Evolutionary conservation across 768 basidiomycete species (phyloP), one percentile per base, ranked within the genome.

Genomic region (Mycena maculata): DNA sequence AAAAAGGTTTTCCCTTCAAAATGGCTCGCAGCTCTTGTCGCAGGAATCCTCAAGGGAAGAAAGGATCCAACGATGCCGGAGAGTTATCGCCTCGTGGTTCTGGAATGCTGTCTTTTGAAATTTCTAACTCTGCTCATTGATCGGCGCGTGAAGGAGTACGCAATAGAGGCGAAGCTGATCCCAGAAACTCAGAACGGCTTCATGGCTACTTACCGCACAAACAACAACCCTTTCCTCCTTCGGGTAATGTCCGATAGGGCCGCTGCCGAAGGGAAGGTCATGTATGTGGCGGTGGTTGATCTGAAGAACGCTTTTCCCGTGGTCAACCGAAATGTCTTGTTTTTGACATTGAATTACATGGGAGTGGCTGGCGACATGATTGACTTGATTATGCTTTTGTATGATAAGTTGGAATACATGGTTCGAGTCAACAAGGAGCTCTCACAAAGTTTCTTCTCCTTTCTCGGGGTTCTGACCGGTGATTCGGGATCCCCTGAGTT

Each of bases 131-230:
- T 73, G 8, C 53, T 75, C 3, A 71, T 75, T 9, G 63, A 75
- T 36, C 63, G 52, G n/a, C 47, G 71, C 7, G 58, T 75, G 4
- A 70, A 60, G 20, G 59, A 45, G 13, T 75, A 62, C 61, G 59
- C 63, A 1, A 72, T 71, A 13, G 54, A 39, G 3, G 23, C 47
- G 1, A 47, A 55, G 12, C 27, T 75, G 0, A 25, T 81, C 7
- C 79, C 78, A 0, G 58, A 50, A 9, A 75, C 75, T 0, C 79
- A 81, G 60, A 79, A 77, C 58, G 77, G 54, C 76, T 38, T 38
- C 16, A 9, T 9, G 1, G 33, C 45, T 8, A 68, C 63, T 1
- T 72, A 67, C 30, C 72, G 76, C 0, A 79, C 78, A 8, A 73
- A 74, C 61, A 73, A 78, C 65, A 78, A 79, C 65, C 65, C 63